These are phyloP conservation scores for Monilinia fructigena DNA, from an alignment of 2,329 filamentous ascomycete species.

Conservation along the genomic window DNA sequence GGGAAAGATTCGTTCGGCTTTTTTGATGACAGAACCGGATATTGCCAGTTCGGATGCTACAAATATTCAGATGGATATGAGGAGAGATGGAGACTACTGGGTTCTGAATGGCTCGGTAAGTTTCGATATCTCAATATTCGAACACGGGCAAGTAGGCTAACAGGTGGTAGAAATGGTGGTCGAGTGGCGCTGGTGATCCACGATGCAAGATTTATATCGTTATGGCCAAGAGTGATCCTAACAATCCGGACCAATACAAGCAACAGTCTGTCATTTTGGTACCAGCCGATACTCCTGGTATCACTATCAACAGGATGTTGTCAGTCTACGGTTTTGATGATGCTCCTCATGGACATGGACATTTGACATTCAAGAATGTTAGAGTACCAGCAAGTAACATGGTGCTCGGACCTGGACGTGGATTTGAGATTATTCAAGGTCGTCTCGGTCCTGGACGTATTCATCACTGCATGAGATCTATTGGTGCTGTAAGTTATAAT, in stretches of 20 bases:
- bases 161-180: conserved; percentile 88
- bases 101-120: conserved; percentile 81
- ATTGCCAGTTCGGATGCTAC: conserved; percentile 87
- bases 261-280: conserved; percentile 95
- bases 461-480: conserved; percentile 94
- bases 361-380: conserved; percentile 86
- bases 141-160: conserved; percentile 28
- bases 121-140: conserved; percentile 15
- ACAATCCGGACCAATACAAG: conserved; percentile 73
- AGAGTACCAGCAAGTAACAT: conserved; percentile 81
- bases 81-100: conserved; percentile 80
- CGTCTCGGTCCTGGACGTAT: conserved; percentile 93
- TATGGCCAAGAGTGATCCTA: conserved; percentile 87
- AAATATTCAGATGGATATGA: conserved; percentile 85
- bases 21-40: conserved; percentile 91
- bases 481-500: conserved; percentile 65
- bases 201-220: conserved; percentile 92
- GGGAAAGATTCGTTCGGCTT: conserved; percentile 83
- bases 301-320: conserved; percentile 93
- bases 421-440: conserved; percentile 98
- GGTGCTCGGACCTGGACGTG: conserved; percentile 87
- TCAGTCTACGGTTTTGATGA: conserved; percentile 95
- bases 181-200: conserved; percentile 88
- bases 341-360: conserved; percentile 95
- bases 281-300: conserved; percentile 73